Conservation (phyloP, 2,329 filamentous ascomycete species). For the Cryphonectria carpinicola region DNA sequence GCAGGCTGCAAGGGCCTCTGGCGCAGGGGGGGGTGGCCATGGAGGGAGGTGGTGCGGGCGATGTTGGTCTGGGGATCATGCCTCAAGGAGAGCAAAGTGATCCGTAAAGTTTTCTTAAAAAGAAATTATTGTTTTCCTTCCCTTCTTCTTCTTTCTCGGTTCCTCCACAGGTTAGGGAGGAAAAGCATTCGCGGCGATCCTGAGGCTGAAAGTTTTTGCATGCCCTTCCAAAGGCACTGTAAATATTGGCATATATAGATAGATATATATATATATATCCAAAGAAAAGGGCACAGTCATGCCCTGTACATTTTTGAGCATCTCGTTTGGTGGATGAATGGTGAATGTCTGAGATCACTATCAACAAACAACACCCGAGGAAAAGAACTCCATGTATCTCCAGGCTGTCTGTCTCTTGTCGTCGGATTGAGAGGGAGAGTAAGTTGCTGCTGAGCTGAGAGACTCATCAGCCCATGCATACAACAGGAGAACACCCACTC, state of each 20-base stretch:
- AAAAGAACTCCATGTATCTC: not conserved
- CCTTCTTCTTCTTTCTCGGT: not conserved
- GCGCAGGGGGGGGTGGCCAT: slow-evolving; percentile 1
- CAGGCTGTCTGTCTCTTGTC: not conserved
- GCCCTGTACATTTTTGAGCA: not conserved
- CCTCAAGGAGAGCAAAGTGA: slow-evolving; percentile 5
- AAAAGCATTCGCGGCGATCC: not conserved
- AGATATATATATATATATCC: not conserved
- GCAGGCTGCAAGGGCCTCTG: slow-evolving; percentile 18
- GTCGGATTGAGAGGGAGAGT: not conserved
- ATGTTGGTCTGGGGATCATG: slow-evolving; percentile 25
- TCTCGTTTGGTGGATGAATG: not conserved
- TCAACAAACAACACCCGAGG: not conserved
- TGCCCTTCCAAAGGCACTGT: not conserved
- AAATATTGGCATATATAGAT: not conserved
- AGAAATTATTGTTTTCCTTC: not conserved
- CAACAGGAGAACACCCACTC: not conserved
- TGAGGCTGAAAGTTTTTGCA: not conserved
- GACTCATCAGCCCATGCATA: not conserved
- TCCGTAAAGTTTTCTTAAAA: not conserved
- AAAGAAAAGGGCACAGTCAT: not conserved
- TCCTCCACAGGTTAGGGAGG: not conserved
- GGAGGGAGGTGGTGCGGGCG: slow-evolving; percentile 4
- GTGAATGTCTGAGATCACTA: not conserved
- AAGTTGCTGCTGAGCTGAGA: not conserved